These are phyloP conservation scores for Globisporangium acanthophoron DNA, from an alignment of 352 stramenopile genomes.

Conservation along the genomic window DNA sequence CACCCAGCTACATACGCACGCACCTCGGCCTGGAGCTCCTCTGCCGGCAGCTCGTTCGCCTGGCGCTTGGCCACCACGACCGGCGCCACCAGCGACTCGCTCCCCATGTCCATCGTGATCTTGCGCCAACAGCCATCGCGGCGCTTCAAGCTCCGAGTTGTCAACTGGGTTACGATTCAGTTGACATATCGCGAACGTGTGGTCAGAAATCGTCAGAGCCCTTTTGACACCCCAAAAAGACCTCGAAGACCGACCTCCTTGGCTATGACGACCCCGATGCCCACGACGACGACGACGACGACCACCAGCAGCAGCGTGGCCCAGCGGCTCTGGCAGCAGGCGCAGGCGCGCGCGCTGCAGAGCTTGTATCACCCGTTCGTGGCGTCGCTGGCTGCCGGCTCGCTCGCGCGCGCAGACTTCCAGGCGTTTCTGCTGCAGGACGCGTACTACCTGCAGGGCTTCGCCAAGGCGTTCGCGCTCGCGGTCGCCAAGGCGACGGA, in stretches of 20 bases:
- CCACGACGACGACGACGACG: slow-evolving; percentile 5
- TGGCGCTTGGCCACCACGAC: slow-evolving; percentile 22
- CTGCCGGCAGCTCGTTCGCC: slow-evolving; percentile 37
- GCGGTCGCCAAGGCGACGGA: slow-evolving; percentile 35
- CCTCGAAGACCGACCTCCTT: not conserved
- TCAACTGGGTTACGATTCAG: not conserved
- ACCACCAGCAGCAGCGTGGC: slow-evolving; percentile 8
- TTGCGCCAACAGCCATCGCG: no score
- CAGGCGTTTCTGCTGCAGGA: slow-evolving; percentile 49
- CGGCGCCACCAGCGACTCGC: not conserved
- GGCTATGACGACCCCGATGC: not conserved
- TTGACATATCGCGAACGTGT: not conserved
- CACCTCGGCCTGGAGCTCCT: slow-evolving; percentile 64
- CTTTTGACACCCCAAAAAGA: not conserved
- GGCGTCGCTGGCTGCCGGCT: slow-evolving; percentile 24
- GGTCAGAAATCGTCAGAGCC: not conserved
- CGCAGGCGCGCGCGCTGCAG: slow-evolving; percentile 21
- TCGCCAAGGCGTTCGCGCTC: slow-evolving; percentile 43
- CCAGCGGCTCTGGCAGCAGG: slow-evolving; percentile 28
- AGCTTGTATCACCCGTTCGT: slow-evolving; percentile 57
- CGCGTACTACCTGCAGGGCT: slow-evolving; percentile 46
- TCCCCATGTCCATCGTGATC: not conserved
- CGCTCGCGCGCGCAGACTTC: slow-evolving; percentile 27
- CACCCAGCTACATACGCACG: not conserved
- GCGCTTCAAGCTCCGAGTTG: not conserved